These are phyloP conservation scores for Irineochytrium annulatum DNA, from an alignment of 192 early-diverging fungal species.

Conservation along the genomic window DNA sequence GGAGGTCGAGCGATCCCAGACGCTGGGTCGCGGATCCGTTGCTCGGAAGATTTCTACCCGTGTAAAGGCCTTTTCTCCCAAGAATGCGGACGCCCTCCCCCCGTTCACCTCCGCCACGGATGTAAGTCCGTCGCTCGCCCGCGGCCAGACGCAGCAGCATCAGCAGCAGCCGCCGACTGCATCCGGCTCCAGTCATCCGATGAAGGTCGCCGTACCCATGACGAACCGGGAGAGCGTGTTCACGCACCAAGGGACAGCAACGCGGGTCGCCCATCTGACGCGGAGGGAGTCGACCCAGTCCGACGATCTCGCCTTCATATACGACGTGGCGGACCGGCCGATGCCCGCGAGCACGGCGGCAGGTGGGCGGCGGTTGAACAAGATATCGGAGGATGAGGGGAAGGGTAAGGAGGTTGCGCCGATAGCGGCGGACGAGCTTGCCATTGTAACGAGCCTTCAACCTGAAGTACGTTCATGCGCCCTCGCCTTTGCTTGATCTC, in stretches of 20 bases:
- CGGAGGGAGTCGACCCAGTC: background rate
- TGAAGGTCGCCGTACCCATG: background rate
- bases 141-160: background rate
- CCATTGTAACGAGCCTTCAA: conserved; percentile 6
- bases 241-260: conserved; percentile 15
- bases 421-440: conserved; percentile 10
- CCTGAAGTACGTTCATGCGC: background rate
- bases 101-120: background rate
- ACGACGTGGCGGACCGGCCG: conserved; percentile 20
- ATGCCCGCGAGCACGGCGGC: background rate
- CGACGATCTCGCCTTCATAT: conserved; percentile 40
- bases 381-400: background rate
- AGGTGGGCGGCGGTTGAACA: background rate
- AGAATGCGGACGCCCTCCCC: background rate
- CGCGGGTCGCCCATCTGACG: conserved; percentile 23
- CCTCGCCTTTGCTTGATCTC: background rate
- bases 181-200: background rate
- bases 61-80: background rate
- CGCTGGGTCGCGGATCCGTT: background rate
- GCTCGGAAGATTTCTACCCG: background rate
- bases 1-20: conserved; percentile 4
- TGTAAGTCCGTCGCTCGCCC: background rate
- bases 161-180: background rate
- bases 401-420: conserved; percentile 3
- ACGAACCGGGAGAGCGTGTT: conserved; percentile 20